phyloP scores from a whole-genome alignment of 2,329 filamentous ascomycete species.

The Penicillium thymicola region DNA sequence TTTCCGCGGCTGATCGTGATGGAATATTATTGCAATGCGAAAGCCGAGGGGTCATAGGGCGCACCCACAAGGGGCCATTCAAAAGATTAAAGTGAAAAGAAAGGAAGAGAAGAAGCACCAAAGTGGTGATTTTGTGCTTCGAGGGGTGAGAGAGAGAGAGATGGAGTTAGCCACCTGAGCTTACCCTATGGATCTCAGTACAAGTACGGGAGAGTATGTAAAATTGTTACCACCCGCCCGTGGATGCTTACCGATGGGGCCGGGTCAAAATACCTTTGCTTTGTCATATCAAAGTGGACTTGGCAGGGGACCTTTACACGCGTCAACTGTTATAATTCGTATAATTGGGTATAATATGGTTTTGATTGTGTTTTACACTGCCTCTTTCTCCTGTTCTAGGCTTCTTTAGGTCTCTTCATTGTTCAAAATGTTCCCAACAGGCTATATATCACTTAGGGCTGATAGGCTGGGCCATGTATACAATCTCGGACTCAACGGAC shows the following conservation, averaged over 20 bases:
- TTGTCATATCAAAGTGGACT: constrained; percentile 2
- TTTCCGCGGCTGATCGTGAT: constrained; percentile 4
- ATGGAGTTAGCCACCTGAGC: constrained; percentile 1
- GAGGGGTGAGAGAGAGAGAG: constrained; percentile 7
- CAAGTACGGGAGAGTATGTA: constrained; percentile 3
- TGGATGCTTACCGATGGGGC: constrained; percentile 3
- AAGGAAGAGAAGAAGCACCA: constrained; percentile 3
- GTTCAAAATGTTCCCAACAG: too few relatives aligned
- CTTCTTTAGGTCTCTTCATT: not conserved
- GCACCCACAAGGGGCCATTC: constrained; percentile 26
- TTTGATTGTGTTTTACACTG: not conserved
- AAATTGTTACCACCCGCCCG: not conserved
- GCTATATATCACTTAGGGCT: not conserved
- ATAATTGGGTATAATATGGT: not conserved
- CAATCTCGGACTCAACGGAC: not conserved
- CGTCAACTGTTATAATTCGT: not conserved
- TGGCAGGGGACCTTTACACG: constrained; percentile 4
- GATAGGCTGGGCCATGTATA: not conserved
- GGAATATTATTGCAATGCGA: constrained; percentile 1
- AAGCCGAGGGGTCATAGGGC: constrained; percentile 4
- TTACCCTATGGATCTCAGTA: constrained; percentile 4
- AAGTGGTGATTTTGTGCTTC: constrained; percentile 5
- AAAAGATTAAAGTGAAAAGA: constrained; percentile 4
- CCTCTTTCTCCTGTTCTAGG: not conserved
- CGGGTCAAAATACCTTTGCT: not conserved